Conservation (phyloP, 179 eudicot genomes). For the Vitellaria paradoxa region DNA sequence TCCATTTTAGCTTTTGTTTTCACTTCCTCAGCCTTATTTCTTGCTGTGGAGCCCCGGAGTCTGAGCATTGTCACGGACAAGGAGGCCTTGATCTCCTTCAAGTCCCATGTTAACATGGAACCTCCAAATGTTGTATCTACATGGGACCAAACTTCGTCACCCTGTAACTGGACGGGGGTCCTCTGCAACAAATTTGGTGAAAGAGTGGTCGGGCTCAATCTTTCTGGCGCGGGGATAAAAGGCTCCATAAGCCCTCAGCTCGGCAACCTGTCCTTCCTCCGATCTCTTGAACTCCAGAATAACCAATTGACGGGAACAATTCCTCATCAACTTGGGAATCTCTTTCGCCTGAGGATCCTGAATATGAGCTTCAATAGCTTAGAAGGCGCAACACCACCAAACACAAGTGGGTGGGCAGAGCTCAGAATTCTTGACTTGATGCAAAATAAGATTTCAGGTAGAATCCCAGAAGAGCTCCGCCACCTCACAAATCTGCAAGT, state of each 20-base stretch:
- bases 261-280: conserved; percentile 55
- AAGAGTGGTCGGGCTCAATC: conserved; percentile 45
- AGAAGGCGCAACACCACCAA: conserved; percentile 38
- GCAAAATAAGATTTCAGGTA: conserved; percentile 40
- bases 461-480: conserved; percentile 37
- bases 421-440: conserved; percentile 42
- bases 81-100: conserved; percentile 49
- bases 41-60: conserved; percentile 13
- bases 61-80: conserved; percentile 38
- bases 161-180: conserved; percentile 68
- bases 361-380: conserved; percentile 45
- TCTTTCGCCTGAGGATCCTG: conserved; percentile 33
- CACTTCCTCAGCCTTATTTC: background rate
- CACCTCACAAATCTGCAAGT: conserved; percentile 37
- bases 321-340: conserved; percentile 13
- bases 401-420: conserved; percentile 34
- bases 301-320: conserved; percentile 35
- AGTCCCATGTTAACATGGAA: conserved; percentile 30
- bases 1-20: background rate
- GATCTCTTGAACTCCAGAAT: conserved; percentile 47
- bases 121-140: conserved; percentile 36
- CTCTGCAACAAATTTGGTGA: conserved; percentile 30
- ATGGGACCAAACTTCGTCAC: conserved; percentile 49
- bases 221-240: conserved; percentile 28
- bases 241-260: conserved; percentile 49